A percentile compares a stretch with the other conserved stretches of the same genome.
phyloP scores from a whole-genome alignment of 1,139 yeast species.

The Lizanozyma gosingica region DNA sequence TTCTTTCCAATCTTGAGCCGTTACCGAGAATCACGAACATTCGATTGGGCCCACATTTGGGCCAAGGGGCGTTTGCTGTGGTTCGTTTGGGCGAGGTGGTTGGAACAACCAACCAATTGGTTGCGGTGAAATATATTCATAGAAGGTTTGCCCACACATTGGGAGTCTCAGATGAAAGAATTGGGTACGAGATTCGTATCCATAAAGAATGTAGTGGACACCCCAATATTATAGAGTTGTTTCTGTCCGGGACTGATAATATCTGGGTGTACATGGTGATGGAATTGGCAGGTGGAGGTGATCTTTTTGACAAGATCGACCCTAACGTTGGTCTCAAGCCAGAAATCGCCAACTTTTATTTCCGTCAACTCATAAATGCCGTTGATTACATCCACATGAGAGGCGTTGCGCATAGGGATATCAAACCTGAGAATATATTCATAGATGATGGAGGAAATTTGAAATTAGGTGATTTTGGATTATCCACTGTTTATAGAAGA shows the following conservation, averaged over 20 bases:
- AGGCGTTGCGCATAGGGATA: constrained; percentile 82
- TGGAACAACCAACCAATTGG: constrained; percentile 17
- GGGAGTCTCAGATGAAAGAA: constrained; percentile 37
- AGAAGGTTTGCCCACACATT: constrained; percentile 32
- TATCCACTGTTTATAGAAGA: constrained; percentile 52
- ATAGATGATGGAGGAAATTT: constrained; percentile 59
- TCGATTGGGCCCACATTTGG: constrained; percentile 12
- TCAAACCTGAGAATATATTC: constrained; percentile 83
- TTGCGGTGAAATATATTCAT: constrained; percentile 53
- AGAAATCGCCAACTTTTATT: constrained; percentile 60
- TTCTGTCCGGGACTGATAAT: constrained; percentile 41
- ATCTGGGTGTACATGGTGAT: constrained; percentile 54
- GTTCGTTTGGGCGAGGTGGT: constrained; percentile 7
- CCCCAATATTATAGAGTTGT: constrained; percentile 45
- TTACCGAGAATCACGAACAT: background rate
- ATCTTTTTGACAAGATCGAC: constrained; percentile 63
- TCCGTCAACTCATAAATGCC: constrained; percentile 52
- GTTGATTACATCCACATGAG: constrained; percentile 50
- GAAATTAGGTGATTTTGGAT: constrained; percentile 61
- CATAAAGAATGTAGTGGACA: constrained; percentile 50
- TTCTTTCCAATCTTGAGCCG: constrained; percentile 13
- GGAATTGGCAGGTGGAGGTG: constrained; percentile 66
- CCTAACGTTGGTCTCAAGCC: constrained; percentile 64
- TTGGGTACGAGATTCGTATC: constrained; percentile 42
- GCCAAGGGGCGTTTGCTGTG: constrained; percentile 2